Evolutionary conservation across 495 filamentous ascomycete species (phyloP).

Genomic region (Penicillium silybi): DNA sequence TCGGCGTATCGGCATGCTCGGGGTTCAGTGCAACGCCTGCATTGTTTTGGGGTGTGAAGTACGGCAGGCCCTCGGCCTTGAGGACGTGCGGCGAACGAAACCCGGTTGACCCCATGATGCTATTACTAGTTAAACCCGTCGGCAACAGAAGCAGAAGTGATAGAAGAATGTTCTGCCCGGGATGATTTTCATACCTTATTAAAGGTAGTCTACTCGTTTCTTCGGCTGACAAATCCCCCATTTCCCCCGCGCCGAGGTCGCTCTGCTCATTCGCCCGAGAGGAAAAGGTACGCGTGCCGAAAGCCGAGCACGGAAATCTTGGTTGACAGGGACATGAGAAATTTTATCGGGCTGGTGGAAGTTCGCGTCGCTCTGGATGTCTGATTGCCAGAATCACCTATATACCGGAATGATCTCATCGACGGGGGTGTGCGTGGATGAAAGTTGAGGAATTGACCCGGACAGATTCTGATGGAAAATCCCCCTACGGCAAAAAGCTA

Average conservation of each 20-base stretch:
- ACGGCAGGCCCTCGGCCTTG: conserved; percentile 34
- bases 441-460: no score
- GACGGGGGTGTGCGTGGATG: not conserved
- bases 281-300: no score
- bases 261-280: no score
- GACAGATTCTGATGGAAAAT: no score
- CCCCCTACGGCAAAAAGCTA: no score
- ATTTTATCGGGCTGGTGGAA: no score
- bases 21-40: conserved; percentile 48
- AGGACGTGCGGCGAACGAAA: conserved; percentile 15
- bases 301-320: no score
- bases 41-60: conserved; percentile 57
- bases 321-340: no score
- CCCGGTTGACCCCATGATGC: conserved; percentile 17
- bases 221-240: conserved; percentile 3
- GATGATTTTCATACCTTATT: no score
- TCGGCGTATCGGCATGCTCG: conserved; percentile 43
- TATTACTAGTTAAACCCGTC: not conserved
- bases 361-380: not conserved
- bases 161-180: not conserved
- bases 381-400: conserved; percentile 1
- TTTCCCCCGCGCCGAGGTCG: not conserved
- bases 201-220: not conserved
- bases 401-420: not conserved
- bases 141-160: not conserved